A percentile compares a stretch with the other conserved stretches of the same genome.
Conservation (phyloP, 2,329 filamentous ascomycete genomes). For the Amesomyces nigricolor region DNA sequence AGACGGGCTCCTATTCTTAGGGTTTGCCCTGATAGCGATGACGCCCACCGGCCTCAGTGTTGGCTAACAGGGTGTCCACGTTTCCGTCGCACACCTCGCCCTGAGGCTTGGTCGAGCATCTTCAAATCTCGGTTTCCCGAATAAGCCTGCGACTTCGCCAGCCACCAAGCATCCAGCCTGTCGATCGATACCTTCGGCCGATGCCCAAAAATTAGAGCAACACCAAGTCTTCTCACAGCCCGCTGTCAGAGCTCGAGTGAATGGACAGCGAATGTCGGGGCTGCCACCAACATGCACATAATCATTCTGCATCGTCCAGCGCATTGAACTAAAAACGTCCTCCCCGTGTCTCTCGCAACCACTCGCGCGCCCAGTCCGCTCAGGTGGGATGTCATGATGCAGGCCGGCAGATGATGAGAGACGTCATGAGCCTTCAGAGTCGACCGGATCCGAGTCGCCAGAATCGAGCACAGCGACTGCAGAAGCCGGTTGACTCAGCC, state of each 20-base stretch:
- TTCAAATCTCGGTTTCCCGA: conserved; percentile 18
- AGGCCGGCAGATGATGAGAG: conserved; percentile 2
- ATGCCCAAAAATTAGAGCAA: too few relatives aligned
- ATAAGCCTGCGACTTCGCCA: not conserved
- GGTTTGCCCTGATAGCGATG: conserved; percentile 20
- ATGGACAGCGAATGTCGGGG: not conserved
- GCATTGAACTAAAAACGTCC: not conserved
- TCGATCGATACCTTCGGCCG: not conserved
- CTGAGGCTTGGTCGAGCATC: not conserved
- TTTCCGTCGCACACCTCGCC: conserved; percentile 17
- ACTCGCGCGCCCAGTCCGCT: conserved; percentile 6
- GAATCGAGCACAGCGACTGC: not conserved
- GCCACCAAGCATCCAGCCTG: not conserved
- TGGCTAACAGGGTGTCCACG: conserved; percentile 25
- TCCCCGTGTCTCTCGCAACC: not conserved
- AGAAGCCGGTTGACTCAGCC: conserved; percentile 2
- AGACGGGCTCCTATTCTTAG: conserved; percentile 26
- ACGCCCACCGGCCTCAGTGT: conserved; percentile 14
- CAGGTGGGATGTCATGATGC: conserved; percentile 22
- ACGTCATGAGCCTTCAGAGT: not conserved
- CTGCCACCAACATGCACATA: not conserved
- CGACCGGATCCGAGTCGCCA: not conserved
- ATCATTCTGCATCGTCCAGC: not conserved
- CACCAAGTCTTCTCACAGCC: too few relatives aligned
- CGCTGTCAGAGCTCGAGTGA: too few relatives aligned